Evolutionary conservation across 2,329 filamentous ascomycete species (phyloP).

Genomic region (Fusarium buxicola): DNA sequence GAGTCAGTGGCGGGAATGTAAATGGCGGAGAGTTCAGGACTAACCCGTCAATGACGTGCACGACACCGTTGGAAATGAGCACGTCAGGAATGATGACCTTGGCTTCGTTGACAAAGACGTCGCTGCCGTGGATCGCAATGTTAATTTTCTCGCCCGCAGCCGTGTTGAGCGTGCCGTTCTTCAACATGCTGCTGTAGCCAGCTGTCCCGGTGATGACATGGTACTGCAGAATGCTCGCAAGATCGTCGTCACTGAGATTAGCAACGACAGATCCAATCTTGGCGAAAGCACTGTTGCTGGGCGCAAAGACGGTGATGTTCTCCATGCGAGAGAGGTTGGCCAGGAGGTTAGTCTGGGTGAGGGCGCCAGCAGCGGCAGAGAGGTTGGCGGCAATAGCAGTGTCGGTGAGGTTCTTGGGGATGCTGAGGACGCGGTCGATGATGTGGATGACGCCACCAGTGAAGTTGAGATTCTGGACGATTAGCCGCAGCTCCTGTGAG

Average conservation of each 20-base stretch:
- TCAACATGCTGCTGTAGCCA: conserved; percentile 47
- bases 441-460: conserved; percentile 61
- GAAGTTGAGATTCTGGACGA: conserved; percentile 55
- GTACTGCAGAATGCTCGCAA: conserved; percentile 67
- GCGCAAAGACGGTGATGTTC: conserved; percentile 70
- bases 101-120: conserved; percentile 53
- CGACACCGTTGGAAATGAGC: conserved; percentile 65
- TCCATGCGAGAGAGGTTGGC: conserved; percentile 36
- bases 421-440: conserved; percentile 60
- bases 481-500: neutral
- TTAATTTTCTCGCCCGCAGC: conserved; percentile 53
- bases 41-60: conserved; percentile 69
- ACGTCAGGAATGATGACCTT: conserved; percentile 61
- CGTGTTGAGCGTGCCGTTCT: conserved; percentile 31
- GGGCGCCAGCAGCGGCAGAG: conserved; percentile 39
- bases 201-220: conserved; percentile 69
- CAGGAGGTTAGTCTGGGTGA: conserved; percentile 44
- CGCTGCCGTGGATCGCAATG: conserved; percentile 56
- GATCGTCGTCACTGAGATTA: conserved; percentile 58
- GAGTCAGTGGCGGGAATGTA: conserved; percentile 45
- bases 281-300: conserved; percentile 68
- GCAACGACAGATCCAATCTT: conserved; percentile 62
- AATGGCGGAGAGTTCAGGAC: conserved; percentile 28
- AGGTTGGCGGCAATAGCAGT: conserved; percentile 40
- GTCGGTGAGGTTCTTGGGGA: conserved; percentile 49